Conservation (phyloP, 768 basidiomycete species). For the Chalciporus piperatus region DNA sequence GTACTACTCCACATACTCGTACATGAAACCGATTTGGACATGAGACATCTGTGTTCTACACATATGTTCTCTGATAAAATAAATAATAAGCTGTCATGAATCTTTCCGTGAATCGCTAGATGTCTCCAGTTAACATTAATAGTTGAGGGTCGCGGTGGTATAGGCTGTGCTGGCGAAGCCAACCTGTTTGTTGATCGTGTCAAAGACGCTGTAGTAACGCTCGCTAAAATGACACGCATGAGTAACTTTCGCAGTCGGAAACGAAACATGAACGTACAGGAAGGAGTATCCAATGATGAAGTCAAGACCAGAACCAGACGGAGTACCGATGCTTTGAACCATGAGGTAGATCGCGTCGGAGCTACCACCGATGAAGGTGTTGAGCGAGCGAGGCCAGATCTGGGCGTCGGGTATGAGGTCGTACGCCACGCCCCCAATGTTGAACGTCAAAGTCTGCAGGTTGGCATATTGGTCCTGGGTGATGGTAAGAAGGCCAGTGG, state of each 20-base stretch:
- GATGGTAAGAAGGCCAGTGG: constrained; percentile 26
- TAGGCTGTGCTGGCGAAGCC: constrained; percentile 41
- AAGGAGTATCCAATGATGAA: constrained; percentile 13
- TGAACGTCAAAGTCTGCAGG: constrained; percentile 19
- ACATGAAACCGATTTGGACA: no score
- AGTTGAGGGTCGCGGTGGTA: constrained; percentile 21
- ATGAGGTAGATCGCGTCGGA: constrained; percentile 23
- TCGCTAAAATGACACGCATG: constrained; percentile 20
- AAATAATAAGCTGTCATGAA: neutral
- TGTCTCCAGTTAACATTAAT: no score
- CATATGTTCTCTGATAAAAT: no score
- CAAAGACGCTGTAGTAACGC: constrained; percentile 44
- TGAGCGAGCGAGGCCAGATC: constrained; percentile 13
- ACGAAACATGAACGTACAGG: constrained; percentile 6
- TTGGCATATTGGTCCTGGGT: constrained; percentile 18
- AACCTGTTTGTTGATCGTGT: constrained; percentile 36
- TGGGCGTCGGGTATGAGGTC: constrained; percentile 17
- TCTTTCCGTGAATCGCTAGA: neutral
- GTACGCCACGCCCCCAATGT: constrained; percentile 5
- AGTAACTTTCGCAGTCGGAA: no score
- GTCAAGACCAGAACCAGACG: constrained; percentile 8
- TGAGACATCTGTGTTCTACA: no score
- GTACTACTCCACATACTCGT: no score
- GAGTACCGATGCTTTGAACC: constrained; percentile 8
- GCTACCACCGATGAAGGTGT: constrained; percentile 21